Percentiles rank a stretch among this genome's conserved stretches.
Evolutionary conservation across 2,329 filamentous ascomycete species (phyloP).

Genomic region (Leptodontidium sp.): DNA sequence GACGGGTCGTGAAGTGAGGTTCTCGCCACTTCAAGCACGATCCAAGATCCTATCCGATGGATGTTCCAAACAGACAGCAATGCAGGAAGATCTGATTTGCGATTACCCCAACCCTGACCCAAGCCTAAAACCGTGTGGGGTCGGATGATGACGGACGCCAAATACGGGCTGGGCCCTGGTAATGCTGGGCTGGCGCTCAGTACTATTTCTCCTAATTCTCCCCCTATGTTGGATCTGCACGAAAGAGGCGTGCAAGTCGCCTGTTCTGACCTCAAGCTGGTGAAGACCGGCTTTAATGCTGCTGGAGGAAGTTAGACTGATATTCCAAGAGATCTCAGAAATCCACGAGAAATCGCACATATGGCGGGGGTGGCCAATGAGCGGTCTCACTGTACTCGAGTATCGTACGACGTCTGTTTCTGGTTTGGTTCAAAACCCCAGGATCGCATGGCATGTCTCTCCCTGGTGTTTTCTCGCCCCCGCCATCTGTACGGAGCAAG

Average conservation of each 20-base stretch:
- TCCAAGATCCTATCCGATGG: slow-evolving; percentile 4
- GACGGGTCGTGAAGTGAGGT: slow-evolving; percentile 2
- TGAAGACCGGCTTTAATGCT: neutral
- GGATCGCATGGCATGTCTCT: slow-evolving; percentile 8
- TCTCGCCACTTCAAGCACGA: slow-evolving; percentile 15
- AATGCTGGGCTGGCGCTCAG: neutral
- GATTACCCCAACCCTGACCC: neutral
- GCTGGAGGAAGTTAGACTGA: slow-evolving; percentile 6
- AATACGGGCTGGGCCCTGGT: neutral
- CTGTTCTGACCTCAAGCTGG: slow-evolving; percentile 1
- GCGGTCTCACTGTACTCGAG: neutral
- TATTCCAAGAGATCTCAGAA: neutral
- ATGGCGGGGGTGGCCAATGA: neutral
- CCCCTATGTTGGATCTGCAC: slow-evolving; percentile 16
- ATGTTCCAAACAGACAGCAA: neutral
- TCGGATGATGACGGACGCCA: slow-evolving; percentile 33
- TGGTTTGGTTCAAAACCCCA: neutral
- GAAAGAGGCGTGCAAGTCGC: slow-evolving; percentile 5
- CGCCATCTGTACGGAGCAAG: neutral
- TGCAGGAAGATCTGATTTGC: slow-evolving; percentile 8
- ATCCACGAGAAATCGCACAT: slow-evolving; percentile 8
- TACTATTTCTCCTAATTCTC: neutral
- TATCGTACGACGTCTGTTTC: neutral
- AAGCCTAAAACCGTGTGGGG: slow-evolving; percentile 22
- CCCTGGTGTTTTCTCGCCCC: neutral